Conservation (phyloP, 192 early-diverging fungal species). For the Dissophora ornata region DNA sequence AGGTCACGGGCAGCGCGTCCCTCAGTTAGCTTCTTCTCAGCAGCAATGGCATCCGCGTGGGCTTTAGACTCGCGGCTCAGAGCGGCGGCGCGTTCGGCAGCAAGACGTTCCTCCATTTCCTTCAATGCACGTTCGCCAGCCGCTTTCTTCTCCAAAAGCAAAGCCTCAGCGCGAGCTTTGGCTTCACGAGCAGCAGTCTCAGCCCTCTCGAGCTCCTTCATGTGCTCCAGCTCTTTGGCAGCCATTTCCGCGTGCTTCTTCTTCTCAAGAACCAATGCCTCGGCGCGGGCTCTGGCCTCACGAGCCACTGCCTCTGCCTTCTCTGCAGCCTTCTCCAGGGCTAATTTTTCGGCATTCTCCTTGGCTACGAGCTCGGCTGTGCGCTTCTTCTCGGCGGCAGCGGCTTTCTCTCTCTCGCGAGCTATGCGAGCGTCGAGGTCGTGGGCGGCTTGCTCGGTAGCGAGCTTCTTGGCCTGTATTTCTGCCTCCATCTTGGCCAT, state of each 20-base stretch:
- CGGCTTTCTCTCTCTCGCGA: constrained; percentile 10
- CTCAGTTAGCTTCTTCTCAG: not conserved
- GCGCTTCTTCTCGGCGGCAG: constrained; percentile 12
- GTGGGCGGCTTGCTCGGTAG: no score
- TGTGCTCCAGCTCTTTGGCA: not conserved
- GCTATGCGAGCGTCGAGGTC: no score
- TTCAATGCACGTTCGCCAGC: no score
- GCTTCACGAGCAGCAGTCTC: not conserved
- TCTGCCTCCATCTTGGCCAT: constrained; percentile 7
- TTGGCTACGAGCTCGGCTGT: constrained; percentile 11
- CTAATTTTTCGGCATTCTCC: constrained; percentile 7
- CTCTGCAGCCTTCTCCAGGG: constrained; percentile 12
- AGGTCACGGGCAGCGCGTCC: not conserved
- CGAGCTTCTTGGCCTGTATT: not conserved
- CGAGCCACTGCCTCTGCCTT: constrained; percentile 11
- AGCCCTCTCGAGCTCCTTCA: constrained; percentile 4
- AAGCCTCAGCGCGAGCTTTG: constrained; percentile 4
- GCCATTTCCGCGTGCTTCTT: not conserved
- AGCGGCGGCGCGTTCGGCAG: no score
- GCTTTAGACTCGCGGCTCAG: no score
- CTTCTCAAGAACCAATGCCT: not conserved
- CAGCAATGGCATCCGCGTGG: not conserved
- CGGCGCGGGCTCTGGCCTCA: constrained; percentile 8
- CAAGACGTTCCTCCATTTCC: no score
- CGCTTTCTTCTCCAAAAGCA: no score